These are phyloP conservation scores for Ophiobolus disseminans DNA, from an alignment of 2,329 filamentous ascomycete species.

Conservation along the genomic window DNA sequence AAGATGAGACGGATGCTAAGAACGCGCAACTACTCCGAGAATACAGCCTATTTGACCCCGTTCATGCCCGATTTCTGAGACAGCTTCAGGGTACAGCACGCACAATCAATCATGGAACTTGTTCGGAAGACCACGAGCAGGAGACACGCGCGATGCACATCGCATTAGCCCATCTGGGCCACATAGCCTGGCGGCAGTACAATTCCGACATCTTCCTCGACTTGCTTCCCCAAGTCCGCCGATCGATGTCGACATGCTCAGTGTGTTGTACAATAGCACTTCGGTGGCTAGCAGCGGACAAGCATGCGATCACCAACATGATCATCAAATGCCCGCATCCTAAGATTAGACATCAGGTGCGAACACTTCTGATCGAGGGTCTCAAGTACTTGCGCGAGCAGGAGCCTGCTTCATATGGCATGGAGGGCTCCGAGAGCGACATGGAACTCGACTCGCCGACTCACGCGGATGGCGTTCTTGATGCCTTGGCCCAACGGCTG, in stretches of 20 bases:
- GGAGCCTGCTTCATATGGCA: slow-evolving; percentile 36
- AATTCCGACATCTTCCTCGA: slow-evolving; percentile 68
- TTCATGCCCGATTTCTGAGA: slow-evolving; percentile 71
- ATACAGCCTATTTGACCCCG: slow-evolving; percentile 79
- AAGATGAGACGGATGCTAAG: slow-evolving; percentile 68
- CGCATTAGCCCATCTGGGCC: slow-evolving; percentile 72
- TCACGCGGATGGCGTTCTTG: slow-evolving; percentile 24
- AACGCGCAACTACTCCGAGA: slow-evolving; percentile 77
- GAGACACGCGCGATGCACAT: slow-evolving; percentile 62
- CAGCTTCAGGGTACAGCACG: slow-evolving; percentile 66
- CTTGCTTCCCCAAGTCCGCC: slow-evolving; percentile 61
- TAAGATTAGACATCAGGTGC: slow-evolving; percentile 38
- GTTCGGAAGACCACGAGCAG: slow-evolving; percentile 54
- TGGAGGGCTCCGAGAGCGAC: slow-evolving; percentile 37
- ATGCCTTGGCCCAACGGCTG: slow-evolving; percentile 25
- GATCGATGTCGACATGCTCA: slow-evolving; percentile 59
- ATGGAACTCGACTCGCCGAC: slow-evolving; percentile 26
- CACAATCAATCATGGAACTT: slow-evolving; percentile 56
- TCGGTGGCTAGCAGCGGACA: slow-evolving; percentile 65
- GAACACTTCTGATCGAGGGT: slow-evolving; percentile 40
- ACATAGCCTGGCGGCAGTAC: slow-evolving; percentile 75
- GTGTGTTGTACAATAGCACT: slow-evolving; percentile 66
- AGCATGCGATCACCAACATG: slow-evolving; percentile 68
- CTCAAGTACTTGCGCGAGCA: slow-evolving; percentile 43
- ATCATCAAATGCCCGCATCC: slow-evolving; percentile 51